Conservation (phyloP, 1,284 basidiomycete species). For the Wolfiporia cocos region DNA sequence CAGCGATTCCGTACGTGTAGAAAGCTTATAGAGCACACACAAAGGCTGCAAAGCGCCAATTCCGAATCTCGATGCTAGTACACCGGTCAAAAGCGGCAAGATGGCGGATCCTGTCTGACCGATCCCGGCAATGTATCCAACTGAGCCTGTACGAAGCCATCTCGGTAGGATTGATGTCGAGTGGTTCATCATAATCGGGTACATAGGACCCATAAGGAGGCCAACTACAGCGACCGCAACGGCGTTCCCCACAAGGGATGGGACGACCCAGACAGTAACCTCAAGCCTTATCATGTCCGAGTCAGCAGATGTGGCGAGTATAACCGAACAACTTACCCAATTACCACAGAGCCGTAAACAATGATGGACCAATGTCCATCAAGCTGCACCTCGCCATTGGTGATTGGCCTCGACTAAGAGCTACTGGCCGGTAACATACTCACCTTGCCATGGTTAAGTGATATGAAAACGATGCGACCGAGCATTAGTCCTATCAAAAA, state of each 20-base stretch:
- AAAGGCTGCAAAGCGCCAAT: slow-evolving; percentile 50
- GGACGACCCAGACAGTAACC: slow-evolving; percentile 57
- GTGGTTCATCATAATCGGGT: slow-evolving; percentile 48
- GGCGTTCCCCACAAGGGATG: slow-evolving; percentile 44
- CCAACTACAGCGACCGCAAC: slow-evolving; percentile 50
- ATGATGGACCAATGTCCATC: slow-evolving; percentile 49
- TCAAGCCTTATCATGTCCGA: slow-evolving; percentile 53
- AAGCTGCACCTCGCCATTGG: slow-evolving; percentile 31
- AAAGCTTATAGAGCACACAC: slow-evolving; percentile 39
- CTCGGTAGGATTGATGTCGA: slow-evolving; percentile 40
- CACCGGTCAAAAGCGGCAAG: slow-evolving; percentile 51
- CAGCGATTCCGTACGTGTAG: slow-evolving; percentile 26
- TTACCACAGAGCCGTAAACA: slow-evolving; percentile 43
- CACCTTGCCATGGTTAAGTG: slow-evolving; percentile 54
- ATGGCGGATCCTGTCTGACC: no score
- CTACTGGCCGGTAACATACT: not conserved
- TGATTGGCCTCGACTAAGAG: no score
- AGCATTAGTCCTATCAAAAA: slow-evolving; percentile 41
- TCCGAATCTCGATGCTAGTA: slow-evolving; percentile 43
- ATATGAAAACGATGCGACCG: slow-evolving; percentile 49
- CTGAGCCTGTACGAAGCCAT: slow-evolving; percentile 45
- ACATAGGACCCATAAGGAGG: slow-evolving; percentile 43
- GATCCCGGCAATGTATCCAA: slow-evolving; percentile 55
- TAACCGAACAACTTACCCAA: slow-evolving; percentile 34
- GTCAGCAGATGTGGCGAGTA: slow-evolving; percentile 4